Evolutionary conservation across 2,329 filamentous ascomycete species (phyloP), one percentile per base, ranked within the genome.

Genomic region (Orbilia brochopaga): DNA sequence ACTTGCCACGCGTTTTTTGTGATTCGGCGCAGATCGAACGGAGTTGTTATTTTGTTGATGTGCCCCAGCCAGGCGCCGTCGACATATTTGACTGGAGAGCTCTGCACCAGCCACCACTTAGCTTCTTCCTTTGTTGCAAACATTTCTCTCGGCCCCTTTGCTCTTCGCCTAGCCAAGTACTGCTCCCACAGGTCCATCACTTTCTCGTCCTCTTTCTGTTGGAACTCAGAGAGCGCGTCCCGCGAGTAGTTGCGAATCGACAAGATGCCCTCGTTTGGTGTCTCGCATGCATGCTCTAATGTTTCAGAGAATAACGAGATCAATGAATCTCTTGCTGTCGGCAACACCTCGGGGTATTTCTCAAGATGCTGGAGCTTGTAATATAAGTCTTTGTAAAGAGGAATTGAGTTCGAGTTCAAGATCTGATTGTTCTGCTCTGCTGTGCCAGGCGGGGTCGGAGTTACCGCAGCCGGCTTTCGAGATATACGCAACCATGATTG

Each of bases 1-100:
- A 83, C 78, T 70, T 82, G 82, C 83, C 82, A 84, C 2, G 80
- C 80, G 35, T 80, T 76, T 72, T 82, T 82, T 35, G 79, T 80
- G 8, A 80, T 76, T 8, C 73, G 74, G 2, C 79, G 79, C 24
- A 81, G 76, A 8, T 73, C 74, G 73, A 83, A 83, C 1, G 81
- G 81, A 0, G 80, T 83, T 15, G 64, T 59, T 56, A 81, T 78
- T 56, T 81, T 80, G 74, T 83, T 79, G 24, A 83, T 78, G 61
- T 81, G 80, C 2, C 80, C 81, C 3, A 84, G 76, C 82, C 82
- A 84, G 11, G 82, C 81, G 1, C 82, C 82, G 59, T 84, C 82
- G 2, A 83, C 81, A 48, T 80, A 80, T 73, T 83, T 83, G 50
- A 82, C 76, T 3, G 81, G 81, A 5, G 81, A 79, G 54, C 77